A percentile compares a stretch with the other conserved stretches of the same genome.
Conservation (phyloP, 352 stramenopile species). For the Blastocystis sp. region DNA sequence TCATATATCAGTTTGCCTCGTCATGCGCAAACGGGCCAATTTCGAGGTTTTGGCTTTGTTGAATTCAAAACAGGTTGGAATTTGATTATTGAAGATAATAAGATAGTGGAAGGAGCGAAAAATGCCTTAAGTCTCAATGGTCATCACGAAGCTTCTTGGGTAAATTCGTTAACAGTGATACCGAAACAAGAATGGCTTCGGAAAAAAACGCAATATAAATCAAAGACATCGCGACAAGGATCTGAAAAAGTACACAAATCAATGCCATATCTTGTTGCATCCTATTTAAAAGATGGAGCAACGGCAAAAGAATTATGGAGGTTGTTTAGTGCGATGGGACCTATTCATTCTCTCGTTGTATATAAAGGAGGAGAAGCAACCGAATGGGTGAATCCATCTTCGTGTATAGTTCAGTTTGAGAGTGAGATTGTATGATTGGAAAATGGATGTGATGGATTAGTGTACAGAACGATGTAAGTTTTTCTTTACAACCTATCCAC, state of each 20-base stretch:
- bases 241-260: background rate
- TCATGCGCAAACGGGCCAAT: background rate
- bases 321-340: background rate
- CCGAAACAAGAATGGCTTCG: background rate
- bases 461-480: background rate
- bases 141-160: background rate
- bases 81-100: background rate
- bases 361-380: background rate
- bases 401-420: background rate
- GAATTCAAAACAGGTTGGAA: background rate
- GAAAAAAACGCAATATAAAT: background rate
- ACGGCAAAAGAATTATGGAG: background rate
- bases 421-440: background rate
- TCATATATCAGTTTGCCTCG: slow-evolving; percentile 7
- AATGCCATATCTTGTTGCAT: background rate
- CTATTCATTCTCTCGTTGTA: background rate
- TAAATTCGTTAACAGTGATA: background rate
- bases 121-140: background rate
- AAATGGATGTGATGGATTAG: background rate
- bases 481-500: background rate
- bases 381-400: background rate
- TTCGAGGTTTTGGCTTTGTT: slow-evolving; percentile 21
- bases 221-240: background rate
- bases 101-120: background rate
- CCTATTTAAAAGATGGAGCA: background rate